Percentiles rank a stretch among this genome's conserved stretches.
phyloP scores from a whole-genome alignment of 2,329 filamentous ascomycete species.

The Aureobasidium pullulans region DNA sequence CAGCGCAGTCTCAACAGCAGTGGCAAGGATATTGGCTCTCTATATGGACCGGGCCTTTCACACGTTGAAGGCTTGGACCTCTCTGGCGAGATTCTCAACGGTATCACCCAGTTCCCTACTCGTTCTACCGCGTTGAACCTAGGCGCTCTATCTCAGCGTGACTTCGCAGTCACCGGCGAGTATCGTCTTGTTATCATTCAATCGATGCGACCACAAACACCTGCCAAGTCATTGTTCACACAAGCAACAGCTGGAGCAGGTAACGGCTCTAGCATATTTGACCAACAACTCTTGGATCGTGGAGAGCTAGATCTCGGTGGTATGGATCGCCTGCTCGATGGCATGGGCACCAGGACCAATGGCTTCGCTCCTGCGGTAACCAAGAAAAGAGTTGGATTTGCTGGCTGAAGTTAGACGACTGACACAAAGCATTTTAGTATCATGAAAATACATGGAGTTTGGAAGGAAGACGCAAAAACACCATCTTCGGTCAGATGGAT shows the following conservation, averaged over 20 bases:
- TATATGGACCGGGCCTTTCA: slow-evolving; percentile 34
- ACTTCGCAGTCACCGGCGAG: slow-evolving; percentile 37
- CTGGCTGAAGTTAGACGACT: slow-evolving; percentile 13
- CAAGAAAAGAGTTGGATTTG: slow-evolving; percentile 28
- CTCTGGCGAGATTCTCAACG: slow-evolving; percentile 36
- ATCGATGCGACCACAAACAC: slow-evolving; percentile 24
- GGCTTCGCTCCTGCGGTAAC: slow-evolving; percentile 24
- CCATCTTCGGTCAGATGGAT: background rate
- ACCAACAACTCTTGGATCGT: slow-evolving; percentile 36
- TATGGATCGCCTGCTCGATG: slow-evolving; percentile 39
- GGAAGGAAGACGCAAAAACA: background rate
- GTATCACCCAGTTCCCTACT: slow-evolving; percentile 36
- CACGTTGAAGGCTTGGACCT: slow-evolving; percentile 36
- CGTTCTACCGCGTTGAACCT: slow-evolving; percentile 23
- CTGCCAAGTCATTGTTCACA: slow-evolving; percentile 24
- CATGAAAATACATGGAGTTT: background rate
- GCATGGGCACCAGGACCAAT: slow-evolving; percentile 22
- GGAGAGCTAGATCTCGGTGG: slow-evolving; percentile 42
- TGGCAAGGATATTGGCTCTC: slow-evolving; percentile 28
- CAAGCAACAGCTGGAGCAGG: slow-evolving; percentile 11
- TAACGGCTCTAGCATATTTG: slow-evolving; percentile 16
- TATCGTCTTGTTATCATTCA: slow-evolving; percentile 39
- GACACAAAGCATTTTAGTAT: background rate
- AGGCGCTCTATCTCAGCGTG: slow-evolving; percentile 35
- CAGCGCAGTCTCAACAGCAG: slow-evolving; percentile 29